These are phyloP conservation scores for Hypericum androsaemum DNA, from an alignment of 345 rosid species.

Conservation along the genomic window DNA sequence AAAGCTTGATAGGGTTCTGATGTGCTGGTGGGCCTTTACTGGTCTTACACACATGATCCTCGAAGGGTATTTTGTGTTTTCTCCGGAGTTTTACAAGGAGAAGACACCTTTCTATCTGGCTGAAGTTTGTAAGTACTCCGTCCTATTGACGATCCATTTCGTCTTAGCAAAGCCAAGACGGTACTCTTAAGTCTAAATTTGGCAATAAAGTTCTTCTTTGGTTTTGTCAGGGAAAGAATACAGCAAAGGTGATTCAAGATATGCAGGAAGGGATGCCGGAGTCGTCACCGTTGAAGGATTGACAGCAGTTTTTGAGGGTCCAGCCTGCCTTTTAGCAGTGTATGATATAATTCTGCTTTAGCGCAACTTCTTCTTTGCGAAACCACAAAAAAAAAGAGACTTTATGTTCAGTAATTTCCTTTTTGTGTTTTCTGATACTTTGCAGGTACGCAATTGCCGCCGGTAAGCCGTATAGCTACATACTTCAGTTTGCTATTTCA, in stretches of 20 bases:
- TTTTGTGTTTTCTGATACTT: conserved; percentile 6
- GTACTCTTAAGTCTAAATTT: not conserved
- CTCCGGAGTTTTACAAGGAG: conserved; percentile 78
- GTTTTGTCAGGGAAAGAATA: conserved; percentile 77
- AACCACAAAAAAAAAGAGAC: too few relatives aligned
- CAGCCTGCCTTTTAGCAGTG: conserved; percentile 69
- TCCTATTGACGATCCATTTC: conserved; percentile 1
- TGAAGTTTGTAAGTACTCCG: conserved; percentile 80
- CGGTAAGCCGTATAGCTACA: conserved; percentile 63
- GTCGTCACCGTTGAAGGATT: conserved; percentile 73
- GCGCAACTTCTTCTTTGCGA: not conserved
- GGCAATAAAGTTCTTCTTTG: not conserved
- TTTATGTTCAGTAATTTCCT: not conserved
- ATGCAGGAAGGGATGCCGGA: conserved; percentile 66
- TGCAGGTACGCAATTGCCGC: conserved; percentile 72
- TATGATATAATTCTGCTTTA: conserved; percentile 24
- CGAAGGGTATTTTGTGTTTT: conserved; percentile 86
- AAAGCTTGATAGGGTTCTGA: conserved; percentile 49
- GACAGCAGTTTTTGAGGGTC: conserved; percentile 83
- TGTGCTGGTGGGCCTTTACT: conserved; percentile 99
- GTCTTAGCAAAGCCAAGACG: not conserved
- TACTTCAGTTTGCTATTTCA: conserved; percentile 76
- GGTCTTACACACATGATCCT: conserved; percentile 77
- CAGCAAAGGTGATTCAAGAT: conserved; percentile 96
- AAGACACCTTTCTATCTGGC: conserved; percentile 62